Evolutionary conservation across 164 flowering plant genomes (phyloP), one percentile per base, ranked within the genome.

Genomic region (Magnolia sinica): DNA sequence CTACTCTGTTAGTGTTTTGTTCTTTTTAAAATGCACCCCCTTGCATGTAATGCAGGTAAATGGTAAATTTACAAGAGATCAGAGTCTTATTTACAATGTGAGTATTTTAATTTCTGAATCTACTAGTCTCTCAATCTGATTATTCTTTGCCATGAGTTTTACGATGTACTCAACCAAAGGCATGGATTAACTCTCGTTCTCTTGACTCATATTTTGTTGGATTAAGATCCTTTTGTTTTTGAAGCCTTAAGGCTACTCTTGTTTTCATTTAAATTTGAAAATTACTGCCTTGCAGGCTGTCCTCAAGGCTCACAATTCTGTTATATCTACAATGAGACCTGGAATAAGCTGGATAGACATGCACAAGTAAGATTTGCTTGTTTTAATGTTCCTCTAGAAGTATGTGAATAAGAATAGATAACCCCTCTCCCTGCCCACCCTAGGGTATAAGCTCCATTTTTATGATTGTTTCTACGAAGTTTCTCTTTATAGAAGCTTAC

Each of bases 281-380:
- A 20, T 70, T 50, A 51, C 16, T 68, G n/a, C 23, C 72, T 79
- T 82, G 69, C 89, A 95, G 98, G 98, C 98, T 69, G 98, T 95
- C 74, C 95, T 95, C 64, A 80, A 86, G 74, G 97, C 98, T 76
- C 97, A 95, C 64, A 59, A 95, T 87, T 88, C 87, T 65, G 98
- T 95, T 71, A 89, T 93, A 85, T 84, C 90, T 74, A 76, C 87
- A 27, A 91, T 95, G 93, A 88, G 80, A 79, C 98, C 98, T 79
- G 97, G 97, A 85, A 88, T 95, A 72, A 84, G 85, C 87, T 95
- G 95, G 97, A 80, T 95, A 27, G 91, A 95, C 80, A 95, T 93
- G 98, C 98, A 95, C 89, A 91, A 84, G 98, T 95, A 91, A 85
- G 94, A 24, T 50, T 27, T 27, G 49, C 70, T 18, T 23, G 16